phyloP scores from a whole-genome alignment of 192 early-diverging fungal species.

The Coemansia sp. region DNA sequence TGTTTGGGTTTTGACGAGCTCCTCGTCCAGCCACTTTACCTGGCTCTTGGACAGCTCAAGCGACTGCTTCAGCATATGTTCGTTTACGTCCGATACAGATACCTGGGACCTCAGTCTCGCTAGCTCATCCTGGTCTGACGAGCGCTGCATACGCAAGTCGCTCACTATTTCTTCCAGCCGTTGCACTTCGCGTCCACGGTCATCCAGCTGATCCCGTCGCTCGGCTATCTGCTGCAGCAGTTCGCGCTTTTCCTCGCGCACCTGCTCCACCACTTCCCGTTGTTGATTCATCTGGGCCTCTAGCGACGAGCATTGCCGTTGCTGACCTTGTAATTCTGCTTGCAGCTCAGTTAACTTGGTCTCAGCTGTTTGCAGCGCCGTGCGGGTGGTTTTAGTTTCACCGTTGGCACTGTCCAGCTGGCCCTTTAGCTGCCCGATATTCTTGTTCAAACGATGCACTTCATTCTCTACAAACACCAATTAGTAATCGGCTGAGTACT shows the following conservation, averaged over 20 bases:
- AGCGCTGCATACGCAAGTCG: constrained; percentile 26
- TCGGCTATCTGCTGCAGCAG: constrained; percentile 36
- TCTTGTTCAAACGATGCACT: constrained; percentile 42
- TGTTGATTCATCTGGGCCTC: constrained; percentile 10
- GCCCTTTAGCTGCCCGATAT: constrained; percentile 37
- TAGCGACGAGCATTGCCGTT: background rate
- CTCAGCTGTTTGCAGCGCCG: constrained; percentile 20
- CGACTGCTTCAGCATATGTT: constrained; percentile 60
- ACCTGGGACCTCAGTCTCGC: constrained; percentile 35
- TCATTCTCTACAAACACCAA: constrained; percentile 27
- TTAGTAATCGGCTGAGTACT: background rate
- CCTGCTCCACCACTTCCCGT: constrained; percentile 15
- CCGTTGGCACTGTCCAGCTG: constrained; percentile 17
- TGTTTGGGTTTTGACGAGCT: constrained; percentile 54
- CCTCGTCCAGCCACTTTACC: constrained; percentile 66
- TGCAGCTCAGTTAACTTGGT: constrained; percentile 8
- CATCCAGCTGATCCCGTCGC: constrained; percentile 43
- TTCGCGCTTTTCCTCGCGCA: constrained; percentile 39
- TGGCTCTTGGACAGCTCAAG: constrained; percentile 58
- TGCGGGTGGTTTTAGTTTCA: constrained; percentile 6
- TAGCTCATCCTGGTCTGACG: constrained; percentile 32
- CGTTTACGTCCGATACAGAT: constrained; percentile 39
- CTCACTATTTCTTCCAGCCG: constrained; percentile 22
- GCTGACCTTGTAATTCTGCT: constrained; percentile 6
- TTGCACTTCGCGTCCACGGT: constrained; percentile 12